These are phyloP conservation scores for Nitzschia sp. DNA, from an alignment of 108 stramenopile species.

Conservation along the genomic window DNA sequence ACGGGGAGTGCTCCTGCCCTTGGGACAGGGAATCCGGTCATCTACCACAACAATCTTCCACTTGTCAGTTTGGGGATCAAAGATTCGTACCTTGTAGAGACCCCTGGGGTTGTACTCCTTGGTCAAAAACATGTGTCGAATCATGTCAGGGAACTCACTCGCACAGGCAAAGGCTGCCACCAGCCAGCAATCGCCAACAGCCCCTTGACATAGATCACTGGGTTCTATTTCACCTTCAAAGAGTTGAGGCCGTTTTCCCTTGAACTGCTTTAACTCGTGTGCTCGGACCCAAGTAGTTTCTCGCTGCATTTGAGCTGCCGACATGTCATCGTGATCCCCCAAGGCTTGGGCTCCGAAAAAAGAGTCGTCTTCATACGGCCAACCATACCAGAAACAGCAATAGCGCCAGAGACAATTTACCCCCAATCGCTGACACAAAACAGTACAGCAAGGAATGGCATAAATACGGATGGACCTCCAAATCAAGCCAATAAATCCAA, in stretches of 20 bases:
- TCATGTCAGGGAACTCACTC: slow-evolving; percentile 72
- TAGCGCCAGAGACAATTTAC: slow-evolving; percentile 39
- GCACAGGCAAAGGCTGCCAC: slow-evolving; percentile 82
- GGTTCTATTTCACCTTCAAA: slow-evolving; percentile 59
- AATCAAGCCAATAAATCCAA: slow-evolving; percentile 37
- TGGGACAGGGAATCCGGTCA: slow-evolving; percentile 41
- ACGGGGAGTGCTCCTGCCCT: slow-evolving; percentile 37
- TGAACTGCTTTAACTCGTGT: slow-evolving; percentile 26
- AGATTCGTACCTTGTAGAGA: slow-evolving; percentile 33
- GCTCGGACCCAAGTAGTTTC: slow-evolving; percentile 42
- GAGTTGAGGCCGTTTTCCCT: slow-evolving; percentile 45
- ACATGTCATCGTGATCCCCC: slow-evolving; percentile 24
- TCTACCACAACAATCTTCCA: slow-evolving; percentile 44
- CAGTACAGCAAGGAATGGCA: slow-evolving; percentile 34
- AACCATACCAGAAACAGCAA: slow-evolving; percentile 33
- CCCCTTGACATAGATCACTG: slow-evolving; percentile 71
- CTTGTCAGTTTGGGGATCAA: slow-evolving; percentile 39
- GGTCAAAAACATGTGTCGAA: slow-evolving; percentile 40
- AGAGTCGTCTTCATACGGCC: slow-evolving; percentile 43
- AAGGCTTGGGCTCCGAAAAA: slow-evolving; percentile 44
- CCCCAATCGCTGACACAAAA: slow-evolving; percentile 32
- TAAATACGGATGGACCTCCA: slow-evolving; percentile 37
- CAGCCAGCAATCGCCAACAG: slow-evolving; percentile 88
- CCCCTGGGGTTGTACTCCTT: slow-evolving; percentile 28
- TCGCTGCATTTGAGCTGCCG: slow-evolving; percentile 22